Evolutionary conservation across 345 rosid species (phyloP).

Genomic region (Tarenaya hassleriana): DNA sequence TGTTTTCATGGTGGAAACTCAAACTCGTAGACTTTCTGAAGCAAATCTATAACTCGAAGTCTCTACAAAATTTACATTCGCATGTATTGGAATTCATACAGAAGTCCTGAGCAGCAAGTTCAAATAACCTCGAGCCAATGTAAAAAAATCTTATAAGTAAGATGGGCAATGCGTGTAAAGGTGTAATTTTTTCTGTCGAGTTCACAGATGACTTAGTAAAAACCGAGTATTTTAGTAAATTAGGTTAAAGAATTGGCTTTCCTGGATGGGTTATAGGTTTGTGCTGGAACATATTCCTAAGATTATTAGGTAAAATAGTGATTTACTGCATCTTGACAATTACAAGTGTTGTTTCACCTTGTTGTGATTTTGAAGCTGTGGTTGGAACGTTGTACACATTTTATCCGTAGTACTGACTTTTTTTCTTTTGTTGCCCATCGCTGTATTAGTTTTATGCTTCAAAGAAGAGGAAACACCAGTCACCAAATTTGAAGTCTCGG

Average conservation of each 20-base stretch:
- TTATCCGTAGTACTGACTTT: constrained; percentile 7
- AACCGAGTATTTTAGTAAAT: not conserved
- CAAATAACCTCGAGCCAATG: no score
- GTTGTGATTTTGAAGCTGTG: constrained; percentile 9
- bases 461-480: constrained; percentile 64
- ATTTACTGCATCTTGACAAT: not conserved
- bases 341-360: not conserved
- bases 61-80: constrained; percentile 8
- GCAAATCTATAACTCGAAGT: constrained; percentile 12
- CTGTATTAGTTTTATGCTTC: constrained; percentile 59
- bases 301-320: constrained; percentile 5
- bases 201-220: not conserved
- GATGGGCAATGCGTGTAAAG: not conserved
- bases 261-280: not conserved
- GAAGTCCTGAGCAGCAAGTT: no score
- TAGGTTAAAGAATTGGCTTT: not conserved
- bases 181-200: not conserved
- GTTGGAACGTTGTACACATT: not conserved
- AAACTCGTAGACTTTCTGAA: constrained; percentile 2
- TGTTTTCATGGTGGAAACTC: not conserved
- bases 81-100: constrained; percentile 13
- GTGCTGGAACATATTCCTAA: constrained; percentile 5
- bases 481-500: constrained; percentile 57
- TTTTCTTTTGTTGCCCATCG: constrained; percentile 14
- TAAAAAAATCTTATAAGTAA: constrained; percentile 1